phyloP scores from a whole-genome alignment of 1,139 yeast species.

The Pneumocystis canis region DNA sequence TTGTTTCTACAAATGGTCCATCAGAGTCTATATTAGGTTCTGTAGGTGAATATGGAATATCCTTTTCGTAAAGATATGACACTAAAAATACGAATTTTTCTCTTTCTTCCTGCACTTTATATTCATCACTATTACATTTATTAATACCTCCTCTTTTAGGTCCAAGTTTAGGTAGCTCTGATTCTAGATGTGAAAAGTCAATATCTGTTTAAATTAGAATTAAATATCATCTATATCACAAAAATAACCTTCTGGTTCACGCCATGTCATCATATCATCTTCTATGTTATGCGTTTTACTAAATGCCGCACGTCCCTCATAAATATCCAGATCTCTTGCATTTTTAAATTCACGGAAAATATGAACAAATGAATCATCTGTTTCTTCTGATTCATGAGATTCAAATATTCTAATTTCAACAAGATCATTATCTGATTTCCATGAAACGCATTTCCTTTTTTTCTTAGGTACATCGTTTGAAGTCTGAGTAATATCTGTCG shows the following conservation, averaged over 20 bases:
- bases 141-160: constrained; percentile 23
- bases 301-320: constrained; percentile 24
- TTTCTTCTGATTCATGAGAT: constrained; percentile 17
- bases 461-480: constrained; percentile 13
- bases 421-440: constrained; percentile 26
- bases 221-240: constrained; percentile 16
- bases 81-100: constrained; percentile 21
- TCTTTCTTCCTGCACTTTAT: constrained; percentile 19
- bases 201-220: constrained; percentile 17
- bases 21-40: constrained; percentile 17
- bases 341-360: constrained; percentile 22
- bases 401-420: constrained; percentile 33
- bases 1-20: constrained; percentile 2
- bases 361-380: constrained; percentile 28
- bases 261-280: constrained; percentile 16
- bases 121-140: constrained; percentile 20
- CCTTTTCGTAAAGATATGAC: constrained; percentile 18
- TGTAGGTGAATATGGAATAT: constrained; percentile 22
- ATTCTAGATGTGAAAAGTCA: constrained; percentile 16
- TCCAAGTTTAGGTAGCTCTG: constrained; percentile 15
- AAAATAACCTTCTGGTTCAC: constrained; percentile 2
- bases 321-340: constrained; percentile 19
- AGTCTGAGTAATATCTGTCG: background rate
- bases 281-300: constrained; percentile 17
- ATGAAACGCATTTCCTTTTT: constrained; percentile 24